A percentile compares a stretch with the other conserved stretches of the same genome.
Evolutionary conservation across 805 yeast genomes (phyloP).

Genomic region (Wickerhamomyces kurtzmanii): DNA sequence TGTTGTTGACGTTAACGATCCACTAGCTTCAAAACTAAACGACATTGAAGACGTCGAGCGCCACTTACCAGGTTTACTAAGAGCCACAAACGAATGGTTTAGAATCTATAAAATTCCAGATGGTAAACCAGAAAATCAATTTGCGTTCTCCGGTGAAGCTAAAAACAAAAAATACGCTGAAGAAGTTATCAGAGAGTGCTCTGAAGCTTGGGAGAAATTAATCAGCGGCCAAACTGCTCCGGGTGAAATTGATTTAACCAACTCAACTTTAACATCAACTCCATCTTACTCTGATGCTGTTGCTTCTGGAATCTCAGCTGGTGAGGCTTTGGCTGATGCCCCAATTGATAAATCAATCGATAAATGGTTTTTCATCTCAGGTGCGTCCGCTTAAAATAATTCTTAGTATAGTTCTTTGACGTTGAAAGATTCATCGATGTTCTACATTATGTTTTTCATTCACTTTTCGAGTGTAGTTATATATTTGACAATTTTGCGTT

Average conservation of each 20-base stretch:
- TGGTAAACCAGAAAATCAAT: conserved; percentile 93
- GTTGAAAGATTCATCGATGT: too few relatives aligned
- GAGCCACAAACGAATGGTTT: conserved; percentile 97
- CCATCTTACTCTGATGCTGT: conserved; percentile 40
- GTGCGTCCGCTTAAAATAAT: conserved; percentile 40
- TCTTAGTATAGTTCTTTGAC: neutral
- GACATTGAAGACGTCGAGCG: conserved; percentile 88
- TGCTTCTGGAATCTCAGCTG: conserved; percentile 53
- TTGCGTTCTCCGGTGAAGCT: conserved; percentile 94
- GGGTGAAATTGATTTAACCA: conserved; percentile 60
- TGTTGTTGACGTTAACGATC: conserved; percentile 76
- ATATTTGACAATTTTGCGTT: too few relatives aligned
- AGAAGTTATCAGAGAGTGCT: conserved; percentile 73
- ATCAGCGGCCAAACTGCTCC: conserved; percentile 52
- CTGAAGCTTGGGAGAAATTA: conserved; percentile 75
- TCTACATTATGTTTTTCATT: too few relatives aligned
- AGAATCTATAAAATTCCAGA: conserved; percentile 96
- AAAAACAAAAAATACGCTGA: conserved; percentile 81
- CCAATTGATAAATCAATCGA: conserved; percentile 95
- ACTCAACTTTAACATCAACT: conserved; percentile 57
- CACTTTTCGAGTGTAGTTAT: too few relatives aligned
- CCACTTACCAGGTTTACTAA: conserved; percentile 85
- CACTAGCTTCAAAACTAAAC: conserved; percentile 76
- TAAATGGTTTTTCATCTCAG: conserved; percentile 97
- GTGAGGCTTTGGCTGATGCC: conserved; percentile 68